Evolutionary conservation across 2,329 filamentous ascomycete species (phyloP).

Genomic region (Pseudocercospora macadamiae): DNA sequence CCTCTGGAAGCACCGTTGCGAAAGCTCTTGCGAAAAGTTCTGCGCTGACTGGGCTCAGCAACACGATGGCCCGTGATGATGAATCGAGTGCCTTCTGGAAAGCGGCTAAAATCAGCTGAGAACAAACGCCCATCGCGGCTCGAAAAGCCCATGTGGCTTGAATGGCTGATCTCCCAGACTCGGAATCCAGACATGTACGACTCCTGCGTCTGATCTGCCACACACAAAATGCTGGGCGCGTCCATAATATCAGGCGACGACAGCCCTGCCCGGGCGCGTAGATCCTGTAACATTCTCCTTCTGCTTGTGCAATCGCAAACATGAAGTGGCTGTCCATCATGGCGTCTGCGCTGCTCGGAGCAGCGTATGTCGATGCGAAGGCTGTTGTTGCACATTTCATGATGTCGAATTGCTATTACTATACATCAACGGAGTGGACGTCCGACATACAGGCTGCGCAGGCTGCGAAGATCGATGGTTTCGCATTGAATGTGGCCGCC

Average conservation of each 20-base stretch:
- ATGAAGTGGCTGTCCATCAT: slow-evolving; percentile 18
- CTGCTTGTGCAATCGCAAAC: not conserved
- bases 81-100: not conserved
- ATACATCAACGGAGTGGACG: slow-evolving; percentile 17
- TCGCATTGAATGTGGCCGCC: slow-evolving; percentile 56
- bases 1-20: not conserved
- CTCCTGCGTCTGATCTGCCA: not conserved
- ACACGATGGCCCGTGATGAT: not conserved
- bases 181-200: not conserved
- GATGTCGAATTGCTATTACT: slow-evolving; percentile 19
- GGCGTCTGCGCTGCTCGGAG: slow-evolving; percentile 15
- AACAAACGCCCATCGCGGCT: not conserved
- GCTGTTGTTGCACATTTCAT: slow-evolving; percentile 22
- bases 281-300: not conserved
- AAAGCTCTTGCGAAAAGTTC: not conserved
- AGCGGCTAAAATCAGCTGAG: not conserved
- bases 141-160: not conserved
- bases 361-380: slow-evolving; percentile 16
- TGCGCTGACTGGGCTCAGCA: not conserved
- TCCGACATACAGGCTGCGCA: slow-evolving; percentile 22
- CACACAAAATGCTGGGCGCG: not conserved
- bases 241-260: not conserved
- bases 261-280: not conserved
- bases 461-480: slow-evolving; percentile 47
- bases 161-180: not conserved